Conservation (phyloP, 768 basidiomycete species). For the Xanthoconium stramineum region DNA sequence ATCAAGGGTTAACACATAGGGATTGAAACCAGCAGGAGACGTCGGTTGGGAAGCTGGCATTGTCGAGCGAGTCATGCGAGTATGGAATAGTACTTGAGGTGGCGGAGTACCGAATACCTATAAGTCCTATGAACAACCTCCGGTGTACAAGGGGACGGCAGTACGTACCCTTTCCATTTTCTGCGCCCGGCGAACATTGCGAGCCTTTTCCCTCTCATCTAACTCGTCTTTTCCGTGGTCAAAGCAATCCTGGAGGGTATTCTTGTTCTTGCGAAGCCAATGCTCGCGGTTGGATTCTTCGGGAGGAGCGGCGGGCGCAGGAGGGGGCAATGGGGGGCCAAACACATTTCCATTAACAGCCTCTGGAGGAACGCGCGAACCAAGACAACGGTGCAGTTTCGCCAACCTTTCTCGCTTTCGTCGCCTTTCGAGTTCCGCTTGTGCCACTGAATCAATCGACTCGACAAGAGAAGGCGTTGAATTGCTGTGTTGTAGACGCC, state of each 20-base stretch:
- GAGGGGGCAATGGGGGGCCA: conserved; percentile 32
- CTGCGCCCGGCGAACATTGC: conserved; percentile 73
- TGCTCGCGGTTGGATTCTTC: conserved; percentile 34
- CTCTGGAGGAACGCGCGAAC: conserved; percentile 72
- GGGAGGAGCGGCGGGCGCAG: conserved; percentile 9
- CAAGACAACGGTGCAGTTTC: conserved; percentile 81
- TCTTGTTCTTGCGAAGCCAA: conserved; percentile 49
- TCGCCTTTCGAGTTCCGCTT: conserved; percentile 58
- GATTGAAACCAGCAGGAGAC: conserved; percentile 16
- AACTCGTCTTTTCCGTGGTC: conserved; percentile 71
- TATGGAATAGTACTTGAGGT: conserved; percentile 75
- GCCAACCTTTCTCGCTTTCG: conserved; percentile 75
- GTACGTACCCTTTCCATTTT: conserved; percentile 81
- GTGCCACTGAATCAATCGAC: conserved; percentile 48
- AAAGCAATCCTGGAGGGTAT: conserved; percentile 45
- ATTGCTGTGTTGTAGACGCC: conserved; percentile 32
- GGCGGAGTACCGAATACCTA: conserved; percentile 83
- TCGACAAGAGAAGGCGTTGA: conserved; percentile 48
- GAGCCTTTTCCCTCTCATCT: conserved; percentile 68
- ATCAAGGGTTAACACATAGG: conserved; percentile 21
- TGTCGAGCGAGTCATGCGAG: conserved; percentile 45
- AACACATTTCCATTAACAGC: conserved; percentile 54
- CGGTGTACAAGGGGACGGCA: neutral
- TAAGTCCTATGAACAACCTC: neutral
- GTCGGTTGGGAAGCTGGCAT: conserved; percentile 28